These are phyloP conservation scores for Trichomonas gallinae DNA, from an alignment of 208 protist species.

Conservation along the genomic window DNA sequence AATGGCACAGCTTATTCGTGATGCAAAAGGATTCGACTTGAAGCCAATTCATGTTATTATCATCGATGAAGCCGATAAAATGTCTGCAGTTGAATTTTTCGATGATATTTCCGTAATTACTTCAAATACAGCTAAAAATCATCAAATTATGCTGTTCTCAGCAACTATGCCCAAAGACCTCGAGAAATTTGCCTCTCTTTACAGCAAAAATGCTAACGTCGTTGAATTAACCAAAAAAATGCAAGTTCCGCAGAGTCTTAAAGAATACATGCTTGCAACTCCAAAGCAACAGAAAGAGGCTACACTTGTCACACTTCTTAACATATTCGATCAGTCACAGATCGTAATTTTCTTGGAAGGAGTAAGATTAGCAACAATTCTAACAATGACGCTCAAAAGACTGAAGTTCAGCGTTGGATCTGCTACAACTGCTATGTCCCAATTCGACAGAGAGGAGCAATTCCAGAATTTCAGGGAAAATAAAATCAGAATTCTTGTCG, in stretches of 20 bases:
- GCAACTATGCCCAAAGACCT: constrained; percentile 64
- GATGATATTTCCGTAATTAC: background rate
- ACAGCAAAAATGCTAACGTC: constrained; percentile 41
- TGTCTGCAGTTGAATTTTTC: background rate
- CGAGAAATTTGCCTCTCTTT: constrained; percentile 53
- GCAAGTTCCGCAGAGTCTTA: constrained; percentile 38
- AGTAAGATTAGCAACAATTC: background rate
- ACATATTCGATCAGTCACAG: constrained; percentile 37
- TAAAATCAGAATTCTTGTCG: constrained; percentile 54
- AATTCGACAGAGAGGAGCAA: constrained; percentile 45
- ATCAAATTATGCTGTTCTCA: constrained; percentile 62
- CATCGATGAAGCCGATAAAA: constrained; percentile 9
- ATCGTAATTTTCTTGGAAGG: constrained; percentile 60
- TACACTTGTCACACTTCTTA: constrained; percentile 45
- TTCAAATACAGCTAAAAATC: constrained; percentile 27
- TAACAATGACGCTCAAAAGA: background rate
- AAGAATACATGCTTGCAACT: constrained; percentile 43
- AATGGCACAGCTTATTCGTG: background rate
- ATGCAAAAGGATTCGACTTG: background rate
- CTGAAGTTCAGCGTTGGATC: background rate
- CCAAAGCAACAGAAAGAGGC: constrained; percentile 49
- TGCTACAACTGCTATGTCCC: background rate
- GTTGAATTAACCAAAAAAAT: constrained; percentile 45
- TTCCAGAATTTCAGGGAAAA: constrained; percentile 55
- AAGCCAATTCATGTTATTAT: background rate